Evolutionary conservation across 805 yeast genomes (phyloP).

Genomic region (Candida endomychidarum): DNA sequence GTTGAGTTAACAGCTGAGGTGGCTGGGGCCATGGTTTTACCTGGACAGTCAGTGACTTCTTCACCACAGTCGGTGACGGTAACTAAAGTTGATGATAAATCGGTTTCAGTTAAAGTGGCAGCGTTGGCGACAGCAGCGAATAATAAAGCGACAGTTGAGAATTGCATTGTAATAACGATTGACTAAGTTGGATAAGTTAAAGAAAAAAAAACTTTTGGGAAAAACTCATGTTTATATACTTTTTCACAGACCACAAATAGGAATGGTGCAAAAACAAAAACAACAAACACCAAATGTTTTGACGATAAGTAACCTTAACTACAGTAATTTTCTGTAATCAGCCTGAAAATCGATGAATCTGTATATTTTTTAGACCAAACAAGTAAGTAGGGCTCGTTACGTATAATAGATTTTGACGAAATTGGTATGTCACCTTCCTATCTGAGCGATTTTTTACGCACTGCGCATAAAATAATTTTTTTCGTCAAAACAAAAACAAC

Average conservation of each 20-base stretch:
- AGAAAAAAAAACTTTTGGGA: constrained; percentile 1
- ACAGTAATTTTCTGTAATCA: not conserved
- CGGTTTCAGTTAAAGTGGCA: constrained; percentile 31
- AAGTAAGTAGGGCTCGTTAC: constrained; percentile 1
- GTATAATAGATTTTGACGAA: not conserved
- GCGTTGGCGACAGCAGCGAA: constrained; percentile 24
- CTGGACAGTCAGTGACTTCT: constrained; percentile 46
- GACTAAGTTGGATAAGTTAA: constrained; percentile 7
- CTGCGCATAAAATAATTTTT: not conserved
- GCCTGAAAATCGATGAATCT: not conserved
- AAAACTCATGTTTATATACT: constrained; percentile 3
- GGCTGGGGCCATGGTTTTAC: constrained; percentile 15
- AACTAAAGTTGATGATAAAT: constrained; percentile 34
- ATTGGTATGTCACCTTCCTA: not conserved
- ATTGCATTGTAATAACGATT: constrained; percentile 33
- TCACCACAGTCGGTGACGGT: constrained; percentile 43
- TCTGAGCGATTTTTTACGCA: not conserved
- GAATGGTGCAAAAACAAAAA: not conserved
- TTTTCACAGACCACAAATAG: constrained; percentile 4
- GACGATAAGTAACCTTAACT: too few species aligned
- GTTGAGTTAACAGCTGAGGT: constrained; percentile 24
- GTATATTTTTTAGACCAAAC: constrained; percentile 4
- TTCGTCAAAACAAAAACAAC: constrained; percentile 3
- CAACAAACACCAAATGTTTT: not conserved
- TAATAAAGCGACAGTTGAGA: constrained; percentile 21